Evolutionary conservation across 768 basidiomycete genomes (phyloP).

Genomic region (Podaxis sp.): DNA sequence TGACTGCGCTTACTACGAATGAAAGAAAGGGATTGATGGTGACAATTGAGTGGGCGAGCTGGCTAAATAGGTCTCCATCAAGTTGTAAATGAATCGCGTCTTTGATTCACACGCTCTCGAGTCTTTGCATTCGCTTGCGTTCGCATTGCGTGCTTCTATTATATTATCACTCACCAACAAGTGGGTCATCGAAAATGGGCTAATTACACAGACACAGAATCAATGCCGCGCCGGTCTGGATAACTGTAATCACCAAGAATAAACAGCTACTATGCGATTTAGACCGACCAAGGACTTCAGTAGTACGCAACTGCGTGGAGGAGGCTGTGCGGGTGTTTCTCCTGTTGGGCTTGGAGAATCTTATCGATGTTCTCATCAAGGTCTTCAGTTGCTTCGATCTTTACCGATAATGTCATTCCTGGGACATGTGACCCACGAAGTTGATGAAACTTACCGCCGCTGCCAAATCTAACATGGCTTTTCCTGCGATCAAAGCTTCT

Average conservation of each 20-base stretch:
- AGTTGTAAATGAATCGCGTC: slow-evolving; percentile 43
- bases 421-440: slow-evolving; percentile 2
- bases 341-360: slow-evolving; percentile 83
- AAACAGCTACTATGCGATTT: neutral
- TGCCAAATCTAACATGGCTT: slow-evolving; percentile 90
- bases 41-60: slow-evolving; percentile 2
- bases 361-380: slow-evolving; percentile 89
- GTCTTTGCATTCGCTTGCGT: slow-evolving; percentile 33
- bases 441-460: slow-evolving; percentile 65
- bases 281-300: slow-evolving; percentile 34
- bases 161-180: neutral
- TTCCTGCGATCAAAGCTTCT: slow-evolving; percentile 94
- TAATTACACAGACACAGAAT: neutral
- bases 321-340: slow-evolving; percentile 88
- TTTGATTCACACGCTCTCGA: slow-evolving; percentile 59
- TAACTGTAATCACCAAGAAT: neutral
- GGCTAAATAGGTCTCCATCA: slow-evolving; percentile 3
- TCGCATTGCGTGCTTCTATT: slow-evolving; percentile 41
- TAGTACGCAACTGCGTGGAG: slow-evolving; percentile 93
- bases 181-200: neutral
- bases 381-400: slow-evolving; percentile 87
- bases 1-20: slow-evolving; percentile 20
- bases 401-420: slow-evolving; percentile 14
- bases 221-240: neutral
- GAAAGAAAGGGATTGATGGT: slow-evolving; percentile 1